These are phyloP conservation scores for Inonotus hispidus DNA, from an alignment of 1,284 basidiomycete genomes.

Conservation along the genomic window DNA sequence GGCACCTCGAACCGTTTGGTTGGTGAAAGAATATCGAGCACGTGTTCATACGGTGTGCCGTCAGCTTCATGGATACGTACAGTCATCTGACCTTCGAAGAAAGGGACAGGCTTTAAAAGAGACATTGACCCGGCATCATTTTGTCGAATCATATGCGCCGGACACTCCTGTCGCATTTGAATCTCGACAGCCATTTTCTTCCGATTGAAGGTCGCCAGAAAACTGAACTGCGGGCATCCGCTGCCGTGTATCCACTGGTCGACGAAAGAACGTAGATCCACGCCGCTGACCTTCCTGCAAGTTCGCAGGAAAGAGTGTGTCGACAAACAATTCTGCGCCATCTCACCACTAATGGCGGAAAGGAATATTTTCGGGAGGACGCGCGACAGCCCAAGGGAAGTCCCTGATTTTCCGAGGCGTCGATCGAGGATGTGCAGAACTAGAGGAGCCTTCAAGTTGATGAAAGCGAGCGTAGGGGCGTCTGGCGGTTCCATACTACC, in stretches of 20 bases:
- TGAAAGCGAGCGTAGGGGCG: slow-evolving; percentile 70
- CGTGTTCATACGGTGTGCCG: slow-evolving; percentile 98
- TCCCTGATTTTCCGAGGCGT: slow-evolving; percentile 90
- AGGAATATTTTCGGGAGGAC: slow-evolving; percentile 95
- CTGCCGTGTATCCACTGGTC: slow-evolving; percentile 99
- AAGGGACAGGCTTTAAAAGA: slow-evolving; percentile 75
- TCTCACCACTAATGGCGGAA: slow-evolving; percentile 89
- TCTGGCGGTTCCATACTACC: slow-evolving; percentile 83
- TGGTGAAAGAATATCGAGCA: slow-evolving; percentile 83
- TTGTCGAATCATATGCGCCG: slow-evolving; percentile 66
- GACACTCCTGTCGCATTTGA: slow-evolving; percentile 84
- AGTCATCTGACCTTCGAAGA: slow-evolving; percentile 97
- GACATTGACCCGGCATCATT: slow-evolving; percentile 63
- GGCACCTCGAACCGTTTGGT: slow-evolving; percentile 95
- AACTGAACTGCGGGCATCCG: slow-evolving; percentile 89
- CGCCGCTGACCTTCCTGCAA: slow-evolving; percentile 90
- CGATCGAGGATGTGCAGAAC: slow-evolving; percentile 96
- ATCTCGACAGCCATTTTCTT: slow-evolving; percentile 99
- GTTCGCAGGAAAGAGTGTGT: slow-evolving; percentile 89
- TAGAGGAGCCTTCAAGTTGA: slow-evolving; percentile 93
- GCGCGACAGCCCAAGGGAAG: slow-evolving; percentile 89
- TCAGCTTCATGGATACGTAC: slow-evolving; percentile 99
- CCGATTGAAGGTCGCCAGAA: slow-evolving; percentile 90
- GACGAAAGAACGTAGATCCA: slow-evolving; percentile 86
- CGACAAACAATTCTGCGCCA: slow-evolving; percentile 80